These are phyloP conservation scores for Monosporascus cannonballus DNA, from an alignment of 2,329 filamentous ascomycete species.

Conservation along the genomic window DNA sequence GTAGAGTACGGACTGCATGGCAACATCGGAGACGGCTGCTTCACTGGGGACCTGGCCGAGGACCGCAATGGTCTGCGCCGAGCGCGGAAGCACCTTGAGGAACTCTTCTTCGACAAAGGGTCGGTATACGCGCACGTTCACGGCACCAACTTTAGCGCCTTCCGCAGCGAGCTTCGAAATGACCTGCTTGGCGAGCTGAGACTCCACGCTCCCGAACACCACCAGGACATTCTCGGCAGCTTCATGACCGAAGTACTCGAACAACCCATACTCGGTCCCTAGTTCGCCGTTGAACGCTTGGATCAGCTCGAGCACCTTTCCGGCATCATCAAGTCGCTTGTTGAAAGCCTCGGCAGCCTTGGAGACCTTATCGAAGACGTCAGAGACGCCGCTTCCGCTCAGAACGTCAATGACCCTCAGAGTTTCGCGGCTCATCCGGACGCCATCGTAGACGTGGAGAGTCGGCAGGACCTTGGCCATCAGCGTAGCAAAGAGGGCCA, in stretches of 20 bases:
- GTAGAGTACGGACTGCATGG: slow-evolving; percentile 79
- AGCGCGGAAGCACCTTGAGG: slow-evolving; percentile 70
- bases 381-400: slow-evolving; percentile 62
- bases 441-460: slow-evolving; percentile 82
- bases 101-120: slow-evolving; percentile 96
- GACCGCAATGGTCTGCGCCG: slow-evolving; percentile 70
- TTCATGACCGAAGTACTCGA: slow-evolving; percentile 87
- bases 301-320: slow-evolving; percentile 63
- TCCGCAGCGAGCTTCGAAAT: slow-evolving; percentile 64
- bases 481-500: slow-evolving; percentile 81
- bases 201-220: slow-evolving; percentile 87
- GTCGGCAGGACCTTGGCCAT: slow-evolving; percentile 74
- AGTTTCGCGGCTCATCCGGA: slow-evolving; percentile 76
- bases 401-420: slow-evolving; percentile 77
- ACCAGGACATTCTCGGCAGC: slow-evolving; percentile 78
- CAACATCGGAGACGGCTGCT: slow-evolving; percentile 65
- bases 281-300: slow-evolving; percentile 81
- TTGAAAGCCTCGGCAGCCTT: slow-evolving; percentile 53
- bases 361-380: slow-evolving; percentile 60
- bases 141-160: slow-evolving; percentile 74
- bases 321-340: slow-evolving; percentile 66
- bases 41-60: slow-evolving; percentile 81
- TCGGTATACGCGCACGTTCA: slow-evolving; percentile 90
- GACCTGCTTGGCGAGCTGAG: slow-evolving; percentile 78
- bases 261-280: slow-evolving; percentile 85